Percentiles rank a stretch among this genome's conserved stretches.
Conservation (phyloP, 495 filamentous ascomycete genomes). For the Aspergillus leporis region DNA sequence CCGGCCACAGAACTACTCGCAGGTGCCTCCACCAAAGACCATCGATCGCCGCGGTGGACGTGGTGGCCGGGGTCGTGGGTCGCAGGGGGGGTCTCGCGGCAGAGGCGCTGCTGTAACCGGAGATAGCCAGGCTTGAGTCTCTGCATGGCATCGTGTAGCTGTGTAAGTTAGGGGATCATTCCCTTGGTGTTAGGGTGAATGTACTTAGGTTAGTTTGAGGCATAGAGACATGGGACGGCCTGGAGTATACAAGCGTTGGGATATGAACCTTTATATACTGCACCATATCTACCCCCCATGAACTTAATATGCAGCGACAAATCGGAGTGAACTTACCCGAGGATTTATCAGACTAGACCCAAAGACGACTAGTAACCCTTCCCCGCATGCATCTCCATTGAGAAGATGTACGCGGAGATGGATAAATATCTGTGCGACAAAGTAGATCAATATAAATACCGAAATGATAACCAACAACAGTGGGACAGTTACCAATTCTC, state of each 20-base stretch:
- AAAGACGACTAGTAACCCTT: not conserved
- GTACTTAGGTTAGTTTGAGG: not conserved
- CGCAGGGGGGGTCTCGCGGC: constrained; percentile 17
- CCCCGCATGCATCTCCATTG: not conserved
- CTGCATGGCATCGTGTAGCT: not conserved
- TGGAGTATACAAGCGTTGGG: not conserved
- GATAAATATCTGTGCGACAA: constrained; percentile 15
- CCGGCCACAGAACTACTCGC: constrained; percentile 62
- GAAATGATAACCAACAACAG: not conserved
- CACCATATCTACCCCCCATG: not conserved
- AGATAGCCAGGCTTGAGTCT: constrained; percentile 1
- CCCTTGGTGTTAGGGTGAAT: not conserved
- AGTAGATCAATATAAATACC: constrained; percentile 1
- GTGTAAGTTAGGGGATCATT: not conserved
- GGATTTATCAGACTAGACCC: not conserved
- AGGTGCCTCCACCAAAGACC: constrained; percentile 76
- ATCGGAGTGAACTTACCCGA: not conserved
- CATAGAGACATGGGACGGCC: not conserved
- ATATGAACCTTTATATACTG: not conserved
- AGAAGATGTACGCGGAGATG: not conserved
- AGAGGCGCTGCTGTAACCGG: constrained; percentile 16
- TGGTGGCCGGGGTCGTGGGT: constrained; percentile 39
- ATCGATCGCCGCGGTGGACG: constrained; percentile 62
- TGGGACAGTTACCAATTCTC: no score
- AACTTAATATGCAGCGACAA: not conserved